Base-by-base conservation (phyloP, 345 rosid species). In the Citrus cavaleriei region DNA sequence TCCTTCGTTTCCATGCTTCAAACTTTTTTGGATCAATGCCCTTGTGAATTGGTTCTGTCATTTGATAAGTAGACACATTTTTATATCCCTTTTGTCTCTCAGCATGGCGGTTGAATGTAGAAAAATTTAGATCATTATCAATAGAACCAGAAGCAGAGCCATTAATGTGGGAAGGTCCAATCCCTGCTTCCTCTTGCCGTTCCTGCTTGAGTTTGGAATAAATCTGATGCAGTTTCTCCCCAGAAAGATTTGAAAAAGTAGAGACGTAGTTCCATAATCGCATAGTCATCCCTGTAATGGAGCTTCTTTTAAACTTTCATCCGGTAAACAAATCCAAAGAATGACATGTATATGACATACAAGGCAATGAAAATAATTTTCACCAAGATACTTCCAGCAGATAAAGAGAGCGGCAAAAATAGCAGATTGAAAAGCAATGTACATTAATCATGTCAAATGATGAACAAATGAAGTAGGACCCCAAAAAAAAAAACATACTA, bases 251-350 rank as follows among this genome's bases (percentile, higher is more conserved):
- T 64, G 99, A 97, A 84, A 89, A 97, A 4, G 93, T 92, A 27
- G 99, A 97, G 27, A 97, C 98, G 67, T 94, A 97, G 51, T 97
- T 94, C 99, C 99, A 97, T 79, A 97, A 78, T 77, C 98, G 87
- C 83, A 80, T 88, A 0, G 87, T 87, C 97, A 94, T 93, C 85
- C 97, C 99, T 97, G 92, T 78, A 87, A 85, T 61, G 21, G 16
- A 75, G 10, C 34, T 65, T 28, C 40, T 19, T 28, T 46, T 22
- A 54, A 75, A 46, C 57, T 75, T 8, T 14, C 30, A 75, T 10
- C 30, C 12, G 0, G 27, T 62, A 71, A 35, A 42, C 24, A 22
- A 74, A 61, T 22, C 10, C 54, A 62, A 13, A 51, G 59, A 64
- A 65, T 22, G 38, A 60, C 71, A 42, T 40, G 16, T 32, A 69